Base-by-base conservation (phyloP, 192 early-diverging fungal genomes). In the Oehlia diaphana region DNA sequence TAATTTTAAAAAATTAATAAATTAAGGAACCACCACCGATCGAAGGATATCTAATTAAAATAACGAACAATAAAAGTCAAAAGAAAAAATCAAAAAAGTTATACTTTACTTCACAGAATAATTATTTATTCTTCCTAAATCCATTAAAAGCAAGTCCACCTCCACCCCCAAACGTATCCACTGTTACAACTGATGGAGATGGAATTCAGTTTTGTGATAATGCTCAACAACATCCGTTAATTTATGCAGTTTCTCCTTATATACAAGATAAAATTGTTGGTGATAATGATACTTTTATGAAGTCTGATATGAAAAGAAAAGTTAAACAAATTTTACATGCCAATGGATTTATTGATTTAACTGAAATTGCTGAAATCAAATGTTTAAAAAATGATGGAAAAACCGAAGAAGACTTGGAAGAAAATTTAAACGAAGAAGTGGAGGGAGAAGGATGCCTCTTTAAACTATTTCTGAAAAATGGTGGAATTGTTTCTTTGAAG, bases 101-200 rank as follows among this genome's bases (percentile, higher is more conserved):
- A 9, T 84, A 84, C 23, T 63, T 84, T 53, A 82, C 83, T 37
- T 78, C 81, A n/a, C 83, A 84, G 37, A 81, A 84, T 76, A 78
- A 84, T 64, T 67, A 81, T 71, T 47, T 84, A n/a, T 74, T 84
- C 26, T 82, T 81, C 39, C 77, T 81, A 6, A 35, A 82, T 19
- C 83, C 78, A 9, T 73, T 76, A 12, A 26, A 78, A 62, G 63
- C 81, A 10, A 81, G 80, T 72, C 80, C 79, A 26, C 83, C 83
- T 9, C 64, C 62, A 6, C 80, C 82, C 78, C 75, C 65, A 23
- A 75, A 82, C 28, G 50, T 53, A 19, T 53, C 50, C 50, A 58
- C 53, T 58, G 53, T 7, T 58, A 58, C 53, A 58, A 21, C 0
- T 58, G 53, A 58, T 7, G 19, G 21, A 4, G 19, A 58, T 58